Evolutionary conservation across 257 asterid genomes (phyloP).

Genomic region (Solanum appendiculatum): DNA sequence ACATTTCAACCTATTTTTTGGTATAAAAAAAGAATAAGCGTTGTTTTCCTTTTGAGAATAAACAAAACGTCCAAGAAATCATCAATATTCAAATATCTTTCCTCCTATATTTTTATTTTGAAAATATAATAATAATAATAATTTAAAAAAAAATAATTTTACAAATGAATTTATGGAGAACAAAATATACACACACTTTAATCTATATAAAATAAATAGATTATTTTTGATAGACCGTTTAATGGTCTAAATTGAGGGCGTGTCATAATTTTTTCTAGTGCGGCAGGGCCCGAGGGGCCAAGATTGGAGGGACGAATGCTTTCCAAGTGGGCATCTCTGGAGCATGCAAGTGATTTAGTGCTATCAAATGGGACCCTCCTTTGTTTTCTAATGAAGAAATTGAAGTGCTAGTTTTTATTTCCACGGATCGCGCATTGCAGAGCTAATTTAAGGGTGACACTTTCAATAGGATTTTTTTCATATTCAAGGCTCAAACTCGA

Average conservation of each 20-base stretch:
- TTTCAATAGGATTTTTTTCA: no score
- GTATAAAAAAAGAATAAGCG: no score
- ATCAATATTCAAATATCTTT: not conserved
- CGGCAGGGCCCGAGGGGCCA: not conserved
- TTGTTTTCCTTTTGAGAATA: not conserved
- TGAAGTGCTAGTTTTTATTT: not conserved
- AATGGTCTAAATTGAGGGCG: no score
- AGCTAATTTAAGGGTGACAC: no score
- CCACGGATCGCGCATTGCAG: not conserved
- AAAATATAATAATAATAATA: no score
- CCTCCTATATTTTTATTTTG: no score
- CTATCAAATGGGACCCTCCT: conserved; percentile 4
- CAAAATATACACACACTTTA: no score
- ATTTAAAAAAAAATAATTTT: no score
- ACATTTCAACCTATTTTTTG: no score
- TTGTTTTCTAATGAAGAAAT: not conserved
- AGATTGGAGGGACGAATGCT: not conserved
- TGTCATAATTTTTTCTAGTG: not conserved
- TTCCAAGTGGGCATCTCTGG: conserved; percentile 32
- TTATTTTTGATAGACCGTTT: no score
- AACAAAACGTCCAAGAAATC: not conserved
- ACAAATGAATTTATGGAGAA: not conserved
- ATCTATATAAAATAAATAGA: no score
- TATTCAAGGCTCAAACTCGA: no score
- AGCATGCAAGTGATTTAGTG: conserved; percentile 23